Base-by-base conservation (phyloP, 768 basidiomycete genomes). In the Pulveroboletus ravenelii region DNA sequence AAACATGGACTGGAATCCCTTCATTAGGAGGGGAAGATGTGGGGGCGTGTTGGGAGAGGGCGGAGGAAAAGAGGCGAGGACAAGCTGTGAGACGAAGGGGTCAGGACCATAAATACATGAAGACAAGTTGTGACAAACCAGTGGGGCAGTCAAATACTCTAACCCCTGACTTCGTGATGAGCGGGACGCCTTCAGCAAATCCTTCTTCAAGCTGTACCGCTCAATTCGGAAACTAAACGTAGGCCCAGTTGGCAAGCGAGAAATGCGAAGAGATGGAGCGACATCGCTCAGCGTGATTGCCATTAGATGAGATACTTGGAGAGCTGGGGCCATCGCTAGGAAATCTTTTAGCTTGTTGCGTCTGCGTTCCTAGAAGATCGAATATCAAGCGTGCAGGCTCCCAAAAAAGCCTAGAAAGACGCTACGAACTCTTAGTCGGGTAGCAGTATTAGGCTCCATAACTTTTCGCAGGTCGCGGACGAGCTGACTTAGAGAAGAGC, bases 391-490 rank as follows among this genome's bases (percentile, higher is more conserved):
- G 48, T 52, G 29, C 17, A 44, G 25, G 18, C 53, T 9, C 25
- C 15, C 45, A 47, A 23, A 50, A 30, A 2, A 1, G 10, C 20
- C 13, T 41, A 25, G 20, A 38, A 44, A 29, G 41, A 41, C 2
- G 43, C 52, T 31, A 73, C 73, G 56, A 54, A 95, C 94, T 71
- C 74, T 84, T n/a, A 99, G 78, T 44, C 96, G 79, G 55, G 85
- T 86, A 17, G 95, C 96, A 13, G 96, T 99, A 63, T 97, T 92
- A 52, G 96, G 96, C 66, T 99, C 96, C 90, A 99, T 91, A 53
- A 96, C 90, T 69, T 90, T 89, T 62, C 96, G 78, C 63, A 96
- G 74, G 71, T 99, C 95, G 49, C 89, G 80, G 17, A 97, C 94
- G 34, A 99, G 85, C 63, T 93, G 90, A 5, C 84, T 72, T 49